These are phyloP conservation scores for Colletotrichum trifolii DNA, from an alignment of 2,329 filamentous ascomycete genomes.

Conservation along the genomic window DNA sequence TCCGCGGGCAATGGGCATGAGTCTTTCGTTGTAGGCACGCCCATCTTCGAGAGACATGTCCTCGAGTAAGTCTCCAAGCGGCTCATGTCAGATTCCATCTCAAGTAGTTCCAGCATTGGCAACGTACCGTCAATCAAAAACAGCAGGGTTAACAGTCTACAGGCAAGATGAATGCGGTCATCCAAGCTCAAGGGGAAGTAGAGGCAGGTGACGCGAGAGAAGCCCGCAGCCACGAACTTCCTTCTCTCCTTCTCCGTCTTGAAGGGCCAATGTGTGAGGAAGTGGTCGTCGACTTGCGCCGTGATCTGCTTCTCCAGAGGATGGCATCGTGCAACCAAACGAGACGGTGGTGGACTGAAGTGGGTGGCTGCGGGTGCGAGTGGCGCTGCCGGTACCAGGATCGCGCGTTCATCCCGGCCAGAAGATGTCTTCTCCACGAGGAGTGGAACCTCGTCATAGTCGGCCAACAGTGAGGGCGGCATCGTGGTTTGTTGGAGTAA, in stretches of 20 bases:
- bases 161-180: slow-evolving; percentile 9
- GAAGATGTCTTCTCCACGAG: no score
- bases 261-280: slow-evolving; percentile 18
- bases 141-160: neutral
- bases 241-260: slow-evolving; percentile 4
- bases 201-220: slow-evolving; percentile 8
- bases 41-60: slow-evolving; percentile 14
- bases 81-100: neutral
- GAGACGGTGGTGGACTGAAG: neutral
- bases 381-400: no score
- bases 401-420: no score
- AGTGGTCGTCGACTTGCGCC: slow-evolving; percentile 1
- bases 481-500: no score
- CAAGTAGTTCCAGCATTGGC: neutral
- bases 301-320: slow-evolving; percentile 1
- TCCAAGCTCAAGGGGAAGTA: slow-evolving; percentile 6
- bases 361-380: neutral
- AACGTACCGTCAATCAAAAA: slow-evolving; percentile 21
- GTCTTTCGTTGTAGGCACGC: slow-evolving; percentile 8
- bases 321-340: slow-evolving; percentile 8
- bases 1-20: slow-evolving; percentile 1
- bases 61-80: slow-evolving; percentile 3
- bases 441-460: no score
- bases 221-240: slow-evolving; percentile 14
- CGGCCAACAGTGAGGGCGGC: no score